Percentiles rank a stretch among this genome's conserved stretches.
Conservation (phyloP, 2,329 filamentous ascomycete genomes). For the Apiospora phragmitis region DNA sequence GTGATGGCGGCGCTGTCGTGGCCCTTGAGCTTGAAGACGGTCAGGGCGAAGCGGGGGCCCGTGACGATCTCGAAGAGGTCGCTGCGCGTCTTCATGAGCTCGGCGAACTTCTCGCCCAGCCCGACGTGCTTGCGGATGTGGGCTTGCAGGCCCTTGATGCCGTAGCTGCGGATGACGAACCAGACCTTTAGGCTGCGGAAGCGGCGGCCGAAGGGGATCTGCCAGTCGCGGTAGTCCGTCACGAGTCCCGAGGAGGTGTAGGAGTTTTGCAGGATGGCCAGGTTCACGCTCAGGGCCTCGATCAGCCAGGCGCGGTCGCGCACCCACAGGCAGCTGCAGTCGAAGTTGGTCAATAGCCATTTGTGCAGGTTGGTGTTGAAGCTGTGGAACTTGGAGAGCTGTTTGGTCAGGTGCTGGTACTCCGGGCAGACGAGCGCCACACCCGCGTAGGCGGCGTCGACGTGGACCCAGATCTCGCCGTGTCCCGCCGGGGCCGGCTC, state of each 20-base stretch:
- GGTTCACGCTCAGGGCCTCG: slow-evolving; percentile 74
- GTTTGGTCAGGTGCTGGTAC: slow-evolving; percentile 66
- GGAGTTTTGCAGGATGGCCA: slow-evolving; percentile 78
- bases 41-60: slow-evolving; percentile 74
- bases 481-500: slow-evolving; percentile 27
- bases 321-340: slow-evolving; percentile 79
- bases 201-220: slow-evolving; percentile 85
- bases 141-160: slow-evolving; percentile 70
- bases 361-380: slow-evolving; percentile 98
- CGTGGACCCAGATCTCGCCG: slow-evolving; percentile 80
- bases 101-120: slow-evolving; percentile 70
- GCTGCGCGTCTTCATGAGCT: slow-evolving; percentile 53
- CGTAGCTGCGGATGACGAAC: slow-evolving; percentile 88
- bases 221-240: slow-evolving; percentile 96
- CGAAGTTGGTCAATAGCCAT: slow-evolving; percentile 94
- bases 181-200: slow-evolving; percentile 92
- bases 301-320: slow-evolving; percentile 75
- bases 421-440: slow-evolving; percentile 81
- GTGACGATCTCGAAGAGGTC: slow-evolving; percentile 80
- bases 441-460: slow-evolving; percentile 92
- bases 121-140: slow-evolving; percentile 71
- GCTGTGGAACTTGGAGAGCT: slow-evolving; percentile 72
- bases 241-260: slow-evolving; percentile 82
- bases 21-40: slow-evolving; percentile 68
- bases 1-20: slow-evolving; percentile 22